Base-by-base conservation (phyloP, 2,329 filamentous ascomycete species). In the Immersiporthe knoxdaviesiana region DNA sequence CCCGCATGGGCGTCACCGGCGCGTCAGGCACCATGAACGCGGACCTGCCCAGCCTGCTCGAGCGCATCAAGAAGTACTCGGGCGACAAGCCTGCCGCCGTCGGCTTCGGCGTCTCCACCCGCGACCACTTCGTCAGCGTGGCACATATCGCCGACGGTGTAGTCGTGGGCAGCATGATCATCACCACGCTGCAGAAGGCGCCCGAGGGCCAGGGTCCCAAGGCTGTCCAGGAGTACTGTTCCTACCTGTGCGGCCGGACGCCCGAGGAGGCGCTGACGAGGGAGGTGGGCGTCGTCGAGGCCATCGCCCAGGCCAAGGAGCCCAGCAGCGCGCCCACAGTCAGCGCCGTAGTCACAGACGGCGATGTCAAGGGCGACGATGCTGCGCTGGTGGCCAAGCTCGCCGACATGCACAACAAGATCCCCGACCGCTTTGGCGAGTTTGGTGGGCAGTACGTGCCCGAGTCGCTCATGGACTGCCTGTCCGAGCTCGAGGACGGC, bases 361-460 rank as follows among this genome's bases (percentile, higher is more conserved):
- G 83, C 21, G 77, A 79, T 63, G 77, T 83, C 71, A 84, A 87
- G 71, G 80, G 80, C 52, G 83, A 91, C 41, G 70, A 71, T 64
- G 47, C 65, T 50, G 68, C 30, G 6, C 83, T 97, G 11, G 91
- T 91, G n/a, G 92, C 94, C 66, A 92, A 97, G 80, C 86, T 97
- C 37, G 91, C 93, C 70, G 91, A 92, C 21, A 84, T 97, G 70
- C 96, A 97, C 77, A 87, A 87, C 73, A 89, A 91, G 74, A 89
- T 96, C 65, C 93, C 94, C 16, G 89, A 93, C 72, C 90, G 94
- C 65, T 98, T 99, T 76, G 96, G 96, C 73, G 92, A 97, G 78
- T 99, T 97, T 73, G 96, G 96, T 75, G 96, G 96, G 21, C 95
- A 98, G 80, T 99, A 97, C 77, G 96, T 99, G 2, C 96, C 96